Evolutionary conservation across 768 basidiomycete genomes (phyloP), one percentile per base, ranked within the genome.

Genomic region (Leccinum variicolor): DNA sequence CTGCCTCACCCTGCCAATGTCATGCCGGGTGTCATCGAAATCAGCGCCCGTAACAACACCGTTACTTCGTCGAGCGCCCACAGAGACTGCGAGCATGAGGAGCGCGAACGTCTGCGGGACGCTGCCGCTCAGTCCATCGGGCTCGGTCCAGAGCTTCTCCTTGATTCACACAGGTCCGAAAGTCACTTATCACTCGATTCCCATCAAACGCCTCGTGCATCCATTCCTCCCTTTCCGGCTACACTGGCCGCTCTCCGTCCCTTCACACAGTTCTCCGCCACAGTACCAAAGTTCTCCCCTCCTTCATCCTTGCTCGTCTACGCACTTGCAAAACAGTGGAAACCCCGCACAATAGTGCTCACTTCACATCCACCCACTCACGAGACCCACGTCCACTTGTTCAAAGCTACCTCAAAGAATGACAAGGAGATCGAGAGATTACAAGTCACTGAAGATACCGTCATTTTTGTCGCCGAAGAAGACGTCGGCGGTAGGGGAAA

Each of bases 41-140:
- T 92, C 51, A 78, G 73, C 49, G 83, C 82, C 9, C 76, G 71
- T 73, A 57, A 65, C 53, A 59, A 63, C 56, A 53, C 58, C 1
- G 25, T 65, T 53, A 60, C 67, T 25, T 50, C 69, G 5, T 51
- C 58, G 19, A 54, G 50, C 8, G 28, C 66, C 3, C 63, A 66
- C 53, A 60, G 14, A 49, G 84, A 88, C 61, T 80, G 77, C 47
- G 90, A 92, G 64, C 78, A 81, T 50, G 85, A 86, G 65, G 90
- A 92, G 64, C 82, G 90, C 10, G 82, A 87, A 60, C 82, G 88
- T n/a, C 73, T 92, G 31, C 77, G 89, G 31, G 86, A 87, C 54
- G 84, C 81, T 39, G 90, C 90, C 17, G 90, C 90, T 0, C 85
- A 89, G 64, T 82, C 86, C 13, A 84, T 92, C 49, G 90, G 90